Evolutionary conservation across 306 rosid genomes (phyloP).

Genomic region (Pyrus bretschneideri): DNA sequence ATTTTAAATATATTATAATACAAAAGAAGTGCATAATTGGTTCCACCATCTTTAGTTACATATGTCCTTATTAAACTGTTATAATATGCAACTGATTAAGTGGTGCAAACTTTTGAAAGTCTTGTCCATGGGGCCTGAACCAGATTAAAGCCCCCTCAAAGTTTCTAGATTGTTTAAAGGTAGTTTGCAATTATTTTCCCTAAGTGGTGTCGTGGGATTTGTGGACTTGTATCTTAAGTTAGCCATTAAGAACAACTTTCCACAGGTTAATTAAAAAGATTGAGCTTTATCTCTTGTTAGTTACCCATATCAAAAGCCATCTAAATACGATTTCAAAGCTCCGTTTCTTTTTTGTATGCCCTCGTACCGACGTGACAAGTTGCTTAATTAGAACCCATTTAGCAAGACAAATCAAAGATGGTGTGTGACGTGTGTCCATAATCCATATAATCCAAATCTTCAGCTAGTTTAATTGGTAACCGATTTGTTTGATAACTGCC

Average conservation of each 20-base stretch:
- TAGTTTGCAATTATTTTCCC: conserved; percentile 19
- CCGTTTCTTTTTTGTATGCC: conserved; percentile 33
- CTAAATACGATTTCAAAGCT: conserved; percentile 39
- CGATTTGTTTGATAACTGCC: neutral
- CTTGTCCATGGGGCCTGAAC: conserved; percentile 80
- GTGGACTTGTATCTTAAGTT: conserved; percentile 32
- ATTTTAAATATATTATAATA: neutral
- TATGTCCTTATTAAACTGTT: conserved; percentile 16
- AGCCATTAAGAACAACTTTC: conserved; percentile 40
- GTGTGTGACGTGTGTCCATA: conserved; percentile 11
- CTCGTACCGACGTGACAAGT: conserved; percentile 48
- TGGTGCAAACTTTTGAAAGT: conserved; percentile 32
- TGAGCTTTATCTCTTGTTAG: conserved; percentile 15
- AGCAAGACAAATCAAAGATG: conserved; percentile 2
- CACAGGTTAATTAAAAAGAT: conserved; percentile 13
- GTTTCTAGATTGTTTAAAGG: conserved; percentile 61
- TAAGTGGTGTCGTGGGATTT: conserved; percentile 37
- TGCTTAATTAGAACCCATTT: conserved; percentile 34
- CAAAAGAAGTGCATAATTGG: conserved; percentile 42
- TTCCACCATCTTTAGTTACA: conserved; percentile 31
- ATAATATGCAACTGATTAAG: conserved; percentile 5
- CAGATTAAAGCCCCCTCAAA: conserved; percentile 23
- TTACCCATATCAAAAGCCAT: conserved; percentile 26
- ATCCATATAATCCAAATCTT: conserved; percentile 2
- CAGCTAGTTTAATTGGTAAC: neutral